Evolutionary conservation across 2,329 filamentous ascomycete species (phyloP), one percentile per base, ranked within the genome.

Genomic region (Claviceps pazoutovae): DNA sequence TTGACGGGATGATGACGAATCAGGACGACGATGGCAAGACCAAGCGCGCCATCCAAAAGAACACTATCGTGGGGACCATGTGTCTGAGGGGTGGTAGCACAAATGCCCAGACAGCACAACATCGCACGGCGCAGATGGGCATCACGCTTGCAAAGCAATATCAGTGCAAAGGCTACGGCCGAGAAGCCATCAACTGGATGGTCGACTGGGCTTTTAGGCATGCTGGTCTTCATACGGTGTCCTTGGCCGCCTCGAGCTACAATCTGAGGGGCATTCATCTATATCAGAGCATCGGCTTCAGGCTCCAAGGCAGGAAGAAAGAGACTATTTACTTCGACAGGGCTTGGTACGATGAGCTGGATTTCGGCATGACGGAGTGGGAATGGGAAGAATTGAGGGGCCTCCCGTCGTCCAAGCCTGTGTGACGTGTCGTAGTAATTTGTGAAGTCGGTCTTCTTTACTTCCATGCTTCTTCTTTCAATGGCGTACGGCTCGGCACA

Each of bases 261-360:
- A 76, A 75, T 53, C 58, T 60, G 37, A 63, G 69, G 1, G 73
- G 70, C 1, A 50, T 65, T 3, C 61, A 63, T 17, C 54, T 76
- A 58, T 75, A 75, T 58, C 58, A 68, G 59, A 63, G 63, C 50
- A 55, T 75, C 4, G 71, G 74, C 0, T 75, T 76, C 53, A 61
- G 60, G 53, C 52, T 60, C 4, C 72, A 77, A 57, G 71, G 72
- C 0, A 56, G 66, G 16, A 64, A 62, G 55, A 61, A 68, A 52
- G 54, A 61, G 50, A 52, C 50, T 3, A 53, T 54, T 7, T 61
- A 52, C 26, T 55, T 69, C 70, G 66, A 76, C 58, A 64, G 72
- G 4, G 57, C 60, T 21, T 75, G 63, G 63, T 57, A 60, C 48
- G 64, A 68, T 46, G 54, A 60, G 23, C 51, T 71, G 23, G 54